These are phyloP conservation scores for Flaveria trinervia DNA, from an alignment of 129 eudicot genomes.

Conservation along the genomic window DNA sequence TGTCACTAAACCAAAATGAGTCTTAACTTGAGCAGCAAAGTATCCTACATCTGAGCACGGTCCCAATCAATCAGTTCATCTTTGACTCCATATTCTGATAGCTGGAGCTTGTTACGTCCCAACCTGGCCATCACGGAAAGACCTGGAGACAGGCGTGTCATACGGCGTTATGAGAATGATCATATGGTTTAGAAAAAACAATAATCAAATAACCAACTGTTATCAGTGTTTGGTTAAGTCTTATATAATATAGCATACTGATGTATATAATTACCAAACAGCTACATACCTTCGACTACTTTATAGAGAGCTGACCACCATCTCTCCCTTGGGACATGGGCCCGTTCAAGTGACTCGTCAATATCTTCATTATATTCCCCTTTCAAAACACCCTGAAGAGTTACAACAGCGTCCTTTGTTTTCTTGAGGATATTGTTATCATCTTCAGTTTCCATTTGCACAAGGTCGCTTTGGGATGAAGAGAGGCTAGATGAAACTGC, in stretches of 20 bases:
- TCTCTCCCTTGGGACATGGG: slow-evolving; percentile 60
- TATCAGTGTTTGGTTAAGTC: background rate
- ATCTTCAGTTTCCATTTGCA: slow-evolving; percentile 47
- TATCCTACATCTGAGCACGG: slow-evolving; percentile 40
- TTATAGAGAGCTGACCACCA: slow-evolving; percentile 95
- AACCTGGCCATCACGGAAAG: slow-evolving; percentile 70
- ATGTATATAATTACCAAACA: no score
- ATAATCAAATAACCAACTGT: background rate
- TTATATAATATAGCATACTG: background rate
- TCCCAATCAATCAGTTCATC: slow-evolving; percentile 57
- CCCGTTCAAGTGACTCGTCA: slow-evolving; percentile 61
- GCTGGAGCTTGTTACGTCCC: slow-evolving; percentile 56
- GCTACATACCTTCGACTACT: slow-evolving; percentile 70
- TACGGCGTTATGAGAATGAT: background rate
- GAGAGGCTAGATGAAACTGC: slow-evolving; percentile 67
- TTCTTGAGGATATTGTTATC: slow-evolving; percentile 53
- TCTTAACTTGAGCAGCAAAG: slow-evolving; percentile 17
- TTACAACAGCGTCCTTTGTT: slow-evolving; percentile 81
- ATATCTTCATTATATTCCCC: slow-evolving; percentile 72
- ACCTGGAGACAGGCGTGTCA: slow-evolving; percentile 40
- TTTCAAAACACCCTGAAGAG: slow-evolving; percentile 71
- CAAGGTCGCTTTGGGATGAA: slow-evolving; percentile 69
- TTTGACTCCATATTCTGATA: slow-evolving; percentile 40
- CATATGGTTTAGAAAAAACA: background rate
- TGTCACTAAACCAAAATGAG: background rate